Conservation (phyloP, 2,329 filamentous ascomycete genomes). For the Clarireedia homoeocarpa region DNA sequence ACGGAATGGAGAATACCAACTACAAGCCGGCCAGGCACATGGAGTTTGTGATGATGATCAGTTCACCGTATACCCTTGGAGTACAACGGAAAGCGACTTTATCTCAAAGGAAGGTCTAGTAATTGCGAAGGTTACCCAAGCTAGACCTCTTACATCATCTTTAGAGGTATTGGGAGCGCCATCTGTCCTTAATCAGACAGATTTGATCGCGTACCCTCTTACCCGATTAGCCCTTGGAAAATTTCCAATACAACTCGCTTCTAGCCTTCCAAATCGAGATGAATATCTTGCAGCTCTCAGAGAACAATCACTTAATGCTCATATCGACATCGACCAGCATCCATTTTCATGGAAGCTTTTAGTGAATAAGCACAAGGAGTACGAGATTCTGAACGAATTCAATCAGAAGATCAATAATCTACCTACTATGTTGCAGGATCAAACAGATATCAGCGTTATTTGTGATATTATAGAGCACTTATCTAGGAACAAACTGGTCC, state of each 20-base stretch:
- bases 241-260: background rate
- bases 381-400: background rate
- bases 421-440: background rate
- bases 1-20: background rate
- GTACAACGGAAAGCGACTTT: background rate
- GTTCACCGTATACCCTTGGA: background rate
- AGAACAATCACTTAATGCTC: background rate
- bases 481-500: background rate
- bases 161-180: background rate
- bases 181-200: background rate
- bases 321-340: background rate
- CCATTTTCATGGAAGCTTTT: background rate
- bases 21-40: background rate
- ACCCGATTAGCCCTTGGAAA: background rate
- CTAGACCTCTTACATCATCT: background rate
- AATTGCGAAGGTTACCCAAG: background rate
- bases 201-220: background rate
- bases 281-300: background rate
- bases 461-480: background rate
- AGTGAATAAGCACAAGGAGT: background rate
- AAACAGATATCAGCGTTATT: background rate
- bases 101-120: background rate
- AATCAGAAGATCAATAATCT: background rate
- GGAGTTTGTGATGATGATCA: background rate
- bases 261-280: background rate